Conservation (phyloP, 306 rosid species). For the Citrullus colocynthis region DNA sequence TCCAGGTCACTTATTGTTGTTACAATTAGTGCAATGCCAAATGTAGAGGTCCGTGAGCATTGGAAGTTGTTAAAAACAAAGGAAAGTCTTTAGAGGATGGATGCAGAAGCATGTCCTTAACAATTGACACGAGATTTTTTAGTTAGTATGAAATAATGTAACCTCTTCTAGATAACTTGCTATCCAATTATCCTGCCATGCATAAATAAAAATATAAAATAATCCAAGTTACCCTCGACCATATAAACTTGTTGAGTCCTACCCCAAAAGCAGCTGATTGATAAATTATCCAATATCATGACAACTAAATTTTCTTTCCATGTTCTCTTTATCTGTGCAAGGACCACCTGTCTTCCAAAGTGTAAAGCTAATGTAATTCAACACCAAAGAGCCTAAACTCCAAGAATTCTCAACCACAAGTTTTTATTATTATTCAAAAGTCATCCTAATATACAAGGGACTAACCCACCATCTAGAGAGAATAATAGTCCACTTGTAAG, state of each 20-base stretch:
- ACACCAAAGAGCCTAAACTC: not conserved
- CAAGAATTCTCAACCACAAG: not conserved
- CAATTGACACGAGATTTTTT: not conserved
- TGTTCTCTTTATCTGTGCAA: not conserved
- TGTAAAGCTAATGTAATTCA: not conserved
- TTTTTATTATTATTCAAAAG: not conserved
- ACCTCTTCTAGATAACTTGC: not conserved
- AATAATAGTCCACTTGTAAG: not conserved
- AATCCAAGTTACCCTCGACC: not conserved
- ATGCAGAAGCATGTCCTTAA: not conserved
- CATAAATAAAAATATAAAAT: not conserved
- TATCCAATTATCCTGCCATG: not conserved
- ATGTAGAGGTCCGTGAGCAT: not conserved
- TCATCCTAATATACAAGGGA: not conserved
- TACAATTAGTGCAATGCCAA: not conserved
- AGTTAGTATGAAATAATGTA: not conserved
- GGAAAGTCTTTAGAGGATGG: not conserved
- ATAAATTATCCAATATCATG: not conserved
- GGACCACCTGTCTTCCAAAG: not conserved
- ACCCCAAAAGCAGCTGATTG: not conserved
- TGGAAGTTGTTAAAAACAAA: not conserved
- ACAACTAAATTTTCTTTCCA: not conserved
- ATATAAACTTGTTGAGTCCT: not conserved
- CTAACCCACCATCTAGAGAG: not conserved
- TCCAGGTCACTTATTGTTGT: not conserved